A percentile compares a stretch with the other conserved stretches of the same genome.
phyloP scores from a whole-genome alignment of 2,329 filamentous ascomycete genomes.

The Cercospora janseana region DNA sequence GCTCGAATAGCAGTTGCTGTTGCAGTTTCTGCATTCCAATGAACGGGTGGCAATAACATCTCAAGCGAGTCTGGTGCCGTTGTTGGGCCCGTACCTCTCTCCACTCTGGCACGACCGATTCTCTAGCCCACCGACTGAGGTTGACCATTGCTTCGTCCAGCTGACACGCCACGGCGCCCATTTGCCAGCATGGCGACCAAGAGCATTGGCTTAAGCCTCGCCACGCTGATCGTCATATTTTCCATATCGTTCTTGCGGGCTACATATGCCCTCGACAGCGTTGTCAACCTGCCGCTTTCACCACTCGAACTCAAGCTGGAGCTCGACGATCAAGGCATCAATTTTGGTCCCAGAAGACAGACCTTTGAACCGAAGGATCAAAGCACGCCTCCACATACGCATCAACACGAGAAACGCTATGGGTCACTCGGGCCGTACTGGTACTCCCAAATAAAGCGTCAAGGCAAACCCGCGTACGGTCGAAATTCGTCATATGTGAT shows the following conservation, averaged over 20 bases:
- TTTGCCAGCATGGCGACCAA: conserved; percentile 11
- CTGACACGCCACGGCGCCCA: background rate
- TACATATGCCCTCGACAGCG: conserved; percentile 11
- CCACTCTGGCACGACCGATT: background rate
- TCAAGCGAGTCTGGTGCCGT: background rate
- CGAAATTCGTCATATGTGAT: conserved; percentile 43
- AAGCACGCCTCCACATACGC: conserved; percentile 15
- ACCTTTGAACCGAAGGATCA: conserved; percentile 5
- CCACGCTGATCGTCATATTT: conserved; percentile 15
- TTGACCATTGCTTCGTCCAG: background rate
- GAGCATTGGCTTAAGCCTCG: conserved; percentile 11
- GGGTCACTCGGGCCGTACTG: conserved; percentile 40
- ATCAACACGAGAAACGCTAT: conserved; percentile 31
- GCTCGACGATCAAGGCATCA: conserved; percentile 14
- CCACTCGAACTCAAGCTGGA: conserved; percentile 22
- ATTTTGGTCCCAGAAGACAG: background rate
- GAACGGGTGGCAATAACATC: background rate
- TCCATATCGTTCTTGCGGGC: conserved; percentile 14
- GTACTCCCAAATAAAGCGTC: conserved; percentile 44
- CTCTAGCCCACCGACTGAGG: no score
- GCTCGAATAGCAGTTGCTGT: background rate
- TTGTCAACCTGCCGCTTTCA: conserved; percentile 19
- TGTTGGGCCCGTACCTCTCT: background rate
- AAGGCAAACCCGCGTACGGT: conserved; percentile 42
- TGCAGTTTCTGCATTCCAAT: background rate